phyloP scores from a whole-genome alignment of 495 filamentous ascomycete species.

The Pyrenula massariospora region DNA sequence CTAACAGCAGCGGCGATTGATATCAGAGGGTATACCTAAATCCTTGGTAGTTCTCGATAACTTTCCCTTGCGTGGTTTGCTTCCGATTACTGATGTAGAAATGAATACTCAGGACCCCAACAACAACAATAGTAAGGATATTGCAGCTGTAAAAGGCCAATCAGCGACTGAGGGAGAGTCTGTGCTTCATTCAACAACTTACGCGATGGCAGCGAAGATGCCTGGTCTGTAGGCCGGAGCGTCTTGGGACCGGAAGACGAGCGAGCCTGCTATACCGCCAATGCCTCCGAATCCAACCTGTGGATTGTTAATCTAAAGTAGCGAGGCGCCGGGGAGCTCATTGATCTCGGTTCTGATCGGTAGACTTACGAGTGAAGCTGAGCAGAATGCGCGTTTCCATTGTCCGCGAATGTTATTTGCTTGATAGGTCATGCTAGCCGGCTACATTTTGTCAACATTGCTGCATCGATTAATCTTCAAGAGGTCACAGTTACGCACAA shows the following conservation, averaged over 20 bases:
- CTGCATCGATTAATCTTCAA: not conserved
- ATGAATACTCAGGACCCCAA: constrained; percentile 17
- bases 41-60: constrained; percentile 4
- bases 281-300: constrained; percentile 36
- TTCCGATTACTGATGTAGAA: constrained; percentile 15
- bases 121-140: constrained; percentile 28
- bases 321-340: too few species aligned
- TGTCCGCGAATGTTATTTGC: constrained; percentile 57
- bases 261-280: constrained; percentile 45
- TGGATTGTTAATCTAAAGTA: not conserved
- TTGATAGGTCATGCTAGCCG: constrained; percentile 46
- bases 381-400: constrained; percentile 51
- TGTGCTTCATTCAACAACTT: too few species aligned
- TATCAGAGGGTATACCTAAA: constrained; percentile 10
- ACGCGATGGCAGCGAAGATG: constrained; percentile 35
- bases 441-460: not conserved
- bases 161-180: not conserved
- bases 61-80: constrained; percentile 6
- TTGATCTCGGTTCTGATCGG: too few species aligned
- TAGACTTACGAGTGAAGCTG: constrained; percentile 34
- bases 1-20: too few species aligned
- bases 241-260: constrained; percentile 47
- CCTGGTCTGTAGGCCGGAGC: constrained; percentile 45
- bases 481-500: not conserved
- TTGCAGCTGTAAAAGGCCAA: constrained; percentile 20